phyloP scores from a whole-genome alignment of 805 yeast species.

The Barnettozyma sucrosica region DNA sequence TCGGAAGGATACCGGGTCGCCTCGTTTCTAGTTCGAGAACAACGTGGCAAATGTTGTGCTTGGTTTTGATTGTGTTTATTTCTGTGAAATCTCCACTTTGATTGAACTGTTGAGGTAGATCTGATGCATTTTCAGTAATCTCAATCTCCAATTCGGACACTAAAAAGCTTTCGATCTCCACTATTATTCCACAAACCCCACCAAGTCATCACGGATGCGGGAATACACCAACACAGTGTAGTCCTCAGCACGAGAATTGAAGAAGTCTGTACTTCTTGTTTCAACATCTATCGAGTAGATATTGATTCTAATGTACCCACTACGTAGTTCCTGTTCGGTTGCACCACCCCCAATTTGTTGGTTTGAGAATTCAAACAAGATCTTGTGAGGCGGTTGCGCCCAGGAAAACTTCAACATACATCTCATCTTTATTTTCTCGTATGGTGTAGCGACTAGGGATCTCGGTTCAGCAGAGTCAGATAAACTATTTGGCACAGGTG shows the following conservation, averaged over 20 bases:
- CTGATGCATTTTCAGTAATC: conserved; percentile 33
- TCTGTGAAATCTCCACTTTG: conserved; percentile 56
- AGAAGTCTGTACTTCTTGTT: conserved; percentile 50
- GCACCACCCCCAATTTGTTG: conserved; percentile 82
- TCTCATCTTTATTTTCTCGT: conserved; percentile 33
- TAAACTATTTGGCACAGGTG: conserved; percentile 39
- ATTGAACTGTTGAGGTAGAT: conserved; percentile 42
- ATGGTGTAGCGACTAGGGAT: conserved; percentile 45
- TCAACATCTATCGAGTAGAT: conserved; percentile 63
- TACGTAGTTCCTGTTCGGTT: conserved; percentile 61
- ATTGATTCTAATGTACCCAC: conserved; percentile 43
- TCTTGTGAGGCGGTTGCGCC: conserved; percentile 49
- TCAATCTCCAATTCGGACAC: conserved; percentile 27
- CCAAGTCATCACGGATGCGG: conserved; percentile 71
- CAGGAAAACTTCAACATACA: conserved; percentile 51
- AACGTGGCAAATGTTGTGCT: conserved; percentile 51
- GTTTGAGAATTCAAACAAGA: conserved; percentile 52
- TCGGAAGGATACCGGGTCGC: conserved; percentile 58
- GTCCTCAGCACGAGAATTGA: conserved; percentile 32
- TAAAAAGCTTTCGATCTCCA: conserved; percentile 36
- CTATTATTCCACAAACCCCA: conserved; percentile 32
- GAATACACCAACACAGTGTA: conserved; percentile 55
- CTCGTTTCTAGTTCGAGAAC: conserved; percentile 56
- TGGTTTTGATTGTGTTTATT: conserved; percentile 49
- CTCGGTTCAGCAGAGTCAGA: conserved; percentile 46